Evolutionary conservation across 257 asterid species (phyloP), one percentile per base, ranked within the genome.

Genomic region (Solanum sejunctum): DNA sequence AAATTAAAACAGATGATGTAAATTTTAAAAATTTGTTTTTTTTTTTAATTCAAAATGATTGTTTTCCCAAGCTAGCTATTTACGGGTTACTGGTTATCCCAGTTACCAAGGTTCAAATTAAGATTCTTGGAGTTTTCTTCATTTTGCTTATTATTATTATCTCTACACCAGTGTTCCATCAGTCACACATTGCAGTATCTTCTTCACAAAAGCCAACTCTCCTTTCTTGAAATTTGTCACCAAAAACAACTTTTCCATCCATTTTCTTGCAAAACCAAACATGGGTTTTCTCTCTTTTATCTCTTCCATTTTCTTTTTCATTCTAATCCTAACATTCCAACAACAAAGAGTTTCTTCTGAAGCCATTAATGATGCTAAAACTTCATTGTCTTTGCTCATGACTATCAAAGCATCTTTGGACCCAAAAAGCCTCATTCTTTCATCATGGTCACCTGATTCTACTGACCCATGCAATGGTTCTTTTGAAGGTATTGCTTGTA

Each of bases 401-500:
- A 58, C 90, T 67, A 92, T 97, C 85, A 97, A 94, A 85, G 84
- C 93, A 56, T 93, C 97, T 26, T 84, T 97, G 36, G 99, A 97
- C 96, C 99, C 98, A 56, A 66, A 84, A 17, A 88, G 86, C 87
- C 88, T 81, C 57, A 36, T 95, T 77, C 95, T 97, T 10, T 81
- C 95, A 21, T 93, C 98, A 23, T 97, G 99, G 99, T 93, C 96
- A 17, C 32, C 87, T 52, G 90, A 89, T 69, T 91, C 89, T 1
- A 88, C 91, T 80, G 90, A 92, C 84, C 96, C 96, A 45, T 97
- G 99, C 91, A 86, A 78, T 84, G 94, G 77, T 63, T 89, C 90
- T 3, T 97, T 94, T 88, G 93, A 91, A 88, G 98, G 98, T 89
- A 83, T 97, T 85, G 93, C 98, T 78, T 97, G 98, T 88, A 88